phyloP scores from a whole-genome alignment of 495 filamentous ascomycete genomes.

The Pseudoneurospora amorphoporcata region DNA sequence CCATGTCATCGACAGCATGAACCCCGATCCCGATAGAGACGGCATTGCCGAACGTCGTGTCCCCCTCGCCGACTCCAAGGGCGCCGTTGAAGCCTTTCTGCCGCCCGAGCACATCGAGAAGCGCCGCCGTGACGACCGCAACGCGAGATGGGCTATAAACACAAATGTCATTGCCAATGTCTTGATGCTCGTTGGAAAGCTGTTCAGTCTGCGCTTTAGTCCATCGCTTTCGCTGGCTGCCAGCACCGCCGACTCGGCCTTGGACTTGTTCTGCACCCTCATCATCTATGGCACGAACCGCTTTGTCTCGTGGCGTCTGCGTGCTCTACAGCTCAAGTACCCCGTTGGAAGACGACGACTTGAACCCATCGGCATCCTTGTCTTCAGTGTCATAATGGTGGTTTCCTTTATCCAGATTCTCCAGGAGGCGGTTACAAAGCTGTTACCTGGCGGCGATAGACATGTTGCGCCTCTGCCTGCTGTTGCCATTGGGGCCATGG shows the following conservation, averaged over 20 bases:
- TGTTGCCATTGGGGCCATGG: slow-evolving; percentile 32
- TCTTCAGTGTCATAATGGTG: slow-evolving; percentile 44
- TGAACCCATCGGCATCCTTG: slow-evolving; percentile 41
- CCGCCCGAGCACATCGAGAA: slow-evolving; percentile 39
- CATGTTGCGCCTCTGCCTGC: slow-evolving; percentile 19
- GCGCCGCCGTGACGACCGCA: slow-evolving; percentile 23
- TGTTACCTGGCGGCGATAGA: slow-evolving; percentile 26
- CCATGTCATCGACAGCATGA: slow-evolving; percentile 43
- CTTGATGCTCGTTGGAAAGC: slow-evolving; percentile 32
- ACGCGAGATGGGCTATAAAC: slow-evolving; percentile 44
- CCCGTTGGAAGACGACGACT: slow-evolving; percentile 37
- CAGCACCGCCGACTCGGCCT: slow-evolving; percentile 35
- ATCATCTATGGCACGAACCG: slow-evolving; percentile 39
- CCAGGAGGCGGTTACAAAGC: slow-evolving; percentile 34
- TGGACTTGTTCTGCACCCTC: slow-evolving; percentile 39
- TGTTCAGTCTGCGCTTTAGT: slow-evolving; percentile 26
- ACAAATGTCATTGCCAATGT: slow-evolving; percentile 40
- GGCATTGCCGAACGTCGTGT: slow-evolving; percentile 33
- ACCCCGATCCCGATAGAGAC: slow-evolving; percentile 40
- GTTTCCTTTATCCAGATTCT: slow-evolving; percentile 39
- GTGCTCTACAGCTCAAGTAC: slow-evolving; percentile 27
- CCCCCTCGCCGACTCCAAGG: slow-evolving; percentile 25
- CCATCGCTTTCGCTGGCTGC: slow-evolving; percentile 39
- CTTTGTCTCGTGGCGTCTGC: slow-evolving; percentile 34
- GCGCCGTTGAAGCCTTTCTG: slow-evolving; percentile 33